phyloP scores from a whole-genome alignment of 352 stramenopile genomes.

The Pythium folliculosum region DNA sequence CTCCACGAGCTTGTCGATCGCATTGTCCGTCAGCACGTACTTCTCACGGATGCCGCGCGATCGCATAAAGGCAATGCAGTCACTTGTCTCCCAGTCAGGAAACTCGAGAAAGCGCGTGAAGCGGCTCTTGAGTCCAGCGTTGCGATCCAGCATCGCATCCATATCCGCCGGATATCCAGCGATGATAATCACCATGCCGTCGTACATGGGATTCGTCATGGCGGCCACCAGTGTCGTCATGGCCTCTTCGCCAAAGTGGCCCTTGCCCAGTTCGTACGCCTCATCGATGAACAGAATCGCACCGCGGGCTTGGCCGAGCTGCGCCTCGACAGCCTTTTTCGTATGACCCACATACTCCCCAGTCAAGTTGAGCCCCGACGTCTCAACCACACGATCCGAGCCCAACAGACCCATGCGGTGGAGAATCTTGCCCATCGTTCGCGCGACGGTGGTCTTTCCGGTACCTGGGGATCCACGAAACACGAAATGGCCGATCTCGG shows the following conservation, averaged over 20 bases:
- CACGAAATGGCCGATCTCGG: constrained; percentile 78
- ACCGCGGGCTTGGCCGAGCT: constrained; percentile 88
- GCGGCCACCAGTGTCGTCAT: constrained; percentile 89
- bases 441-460: constrained; percentile 90
- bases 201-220: constrained; percentile 86
- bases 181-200: constrained; percentile 89
- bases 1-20: constrained; percentile 29
- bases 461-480: constrained; percentile 90
- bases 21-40: constrained; percentile 38
- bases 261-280: constrained; percentile 90
- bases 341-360: constrained; percentile 89
- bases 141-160: constrained; percentile 87
- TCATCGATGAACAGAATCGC: constrained; percentile 95
- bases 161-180: constrained; percentile 90
- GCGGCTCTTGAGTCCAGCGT: constrained; percentile 89
- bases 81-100: constrained; percentile 79
- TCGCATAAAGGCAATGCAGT: constrained; percentile 73
- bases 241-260: constrained; percentile 77
- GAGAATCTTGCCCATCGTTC: constrained; percentile 92
- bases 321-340: constrained; percentile 85
- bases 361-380: constrained; percentile 85
- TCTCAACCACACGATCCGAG: constrained; percentile 92
- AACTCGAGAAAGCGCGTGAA: constrained; percentile 92
- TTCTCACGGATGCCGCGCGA: constrained; percentile 43
- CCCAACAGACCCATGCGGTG: constrained; percentile 91